Evolutionary conservation across 805 yeast genomes (phyloP), one percentile per base, ranked within the genome.

Genomic region (Zygotorulaspora florentina): DNA sequence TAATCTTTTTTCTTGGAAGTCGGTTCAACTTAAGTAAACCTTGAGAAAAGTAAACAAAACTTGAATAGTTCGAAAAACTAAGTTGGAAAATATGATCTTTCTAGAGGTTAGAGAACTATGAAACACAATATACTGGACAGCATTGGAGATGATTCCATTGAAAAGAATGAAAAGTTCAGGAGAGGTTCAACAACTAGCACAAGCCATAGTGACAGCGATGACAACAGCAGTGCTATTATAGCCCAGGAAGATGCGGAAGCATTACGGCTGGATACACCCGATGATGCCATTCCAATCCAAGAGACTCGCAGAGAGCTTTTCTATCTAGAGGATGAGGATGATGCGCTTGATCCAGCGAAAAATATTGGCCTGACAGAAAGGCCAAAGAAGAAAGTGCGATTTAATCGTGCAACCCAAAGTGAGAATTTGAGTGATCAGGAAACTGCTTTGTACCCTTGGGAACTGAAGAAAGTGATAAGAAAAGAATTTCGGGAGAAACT

Each of bases 391-490:
- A 43, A 36, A 18, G 51, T 45, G 13, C 48, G 50, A 38, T 52
- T 50, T 18, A 40, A 49, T 23, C 30, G 37, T 29, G 45, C 35
- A 26, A 36, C 39, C 13, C 40, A 40, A 34, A 39, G 35, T 20
- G 52, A 51, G 18, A 33, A 18, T 8, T 40, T 13, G 12, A 45
- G 40, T 23, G 47, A 47, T 23, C 54, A 45, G 11, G 51, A 43
- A 11, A 13, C 27, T 12, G 18, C 37, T 2, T 15, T 41, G 16
- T 43, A 49, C 42, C 49, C 57, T 10, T 62, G 67, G 67, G 62
- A 62, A 28, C 58, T 63, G 39, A 52, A 52, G 20, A 51, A 47
- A 23, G 46, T 54, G 10, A 51, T 59, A 18, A 48, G 52, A 11
- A 38, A 46, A 20, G 54, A 51, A 34, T 62, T 57, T 34, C 34